A percentile compares a stretch with the other conserved stretches of the same genome.
Conservation (phyloP, 768 basidiomycete species). For the Kondoa subrosea region DNA sequence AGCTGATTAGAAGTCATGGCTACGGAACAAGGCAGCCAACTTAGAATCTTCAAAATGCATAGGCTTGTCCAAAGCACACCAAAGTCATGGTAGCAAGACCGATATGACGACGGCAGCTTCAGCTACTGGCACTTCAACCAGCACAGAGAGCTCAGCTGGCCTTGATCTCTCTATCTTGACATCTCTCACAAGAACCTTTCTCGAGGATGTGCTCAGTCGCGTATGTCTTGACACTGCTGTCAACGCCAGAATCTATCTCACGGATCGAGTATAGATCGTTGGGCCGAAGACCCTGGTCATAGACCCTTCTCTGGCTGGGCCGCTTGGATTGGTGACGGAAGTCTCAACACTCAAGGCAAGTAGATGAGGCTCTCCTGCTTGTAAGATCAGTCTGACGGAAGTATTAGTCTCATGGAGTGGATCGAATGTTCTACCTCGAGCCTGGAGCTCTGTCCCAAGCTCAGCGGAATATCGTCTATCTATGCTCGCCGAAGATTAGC, state of each 20-base stretch:
- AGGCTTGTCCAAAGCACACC: not conserved
- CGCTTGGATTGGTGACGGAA: slow-evolving; percentile 86
- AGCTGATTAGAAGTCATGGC: no score
- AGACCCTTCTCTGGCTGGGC: slow-evolving; percentile 69
- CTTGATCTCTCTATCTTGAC: slow-evolving; percentile 12
- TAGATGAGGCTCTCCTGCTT: not conserved
- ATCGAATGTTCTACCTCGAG: slow-evolving; percentile 99
- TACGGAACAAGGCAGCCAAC: no score
- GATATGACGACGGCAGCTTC: not conserved
- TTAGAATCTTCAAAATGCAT: not conserved
- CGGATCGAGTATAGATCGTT: slow-evolving; percentile 16
- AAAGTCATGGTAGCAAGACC: not conserved
- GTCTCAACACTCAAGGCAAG: slow-evolving; percentile 75
- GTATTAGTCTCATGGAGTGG: slow-evolving; percentile 82
- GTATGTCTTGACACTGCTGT: not conserved
- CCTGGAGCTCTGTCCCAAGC: slow-evolving; percentile 62
- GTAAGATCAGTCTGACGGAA: not conserved
- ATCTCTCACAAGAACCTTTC: slow-evolving; percentile 3
- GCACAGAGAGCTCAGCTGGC: not conserved
- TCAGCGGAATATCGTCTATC: slow-evolving; percentile 79
- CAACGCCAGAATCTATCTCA: not conserved
- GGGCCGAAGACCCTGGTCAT: slow-evolving; percentile 84
- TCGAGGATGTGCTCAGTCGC: slow-evolving; percentile 12
- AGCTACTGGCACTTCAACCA: not conserved
- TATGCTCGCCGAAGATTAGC: slow-evolving; percentile 71